Conservation (phyloP, 257 asterid genomes). For the Sherardia arvensis region DNA sequence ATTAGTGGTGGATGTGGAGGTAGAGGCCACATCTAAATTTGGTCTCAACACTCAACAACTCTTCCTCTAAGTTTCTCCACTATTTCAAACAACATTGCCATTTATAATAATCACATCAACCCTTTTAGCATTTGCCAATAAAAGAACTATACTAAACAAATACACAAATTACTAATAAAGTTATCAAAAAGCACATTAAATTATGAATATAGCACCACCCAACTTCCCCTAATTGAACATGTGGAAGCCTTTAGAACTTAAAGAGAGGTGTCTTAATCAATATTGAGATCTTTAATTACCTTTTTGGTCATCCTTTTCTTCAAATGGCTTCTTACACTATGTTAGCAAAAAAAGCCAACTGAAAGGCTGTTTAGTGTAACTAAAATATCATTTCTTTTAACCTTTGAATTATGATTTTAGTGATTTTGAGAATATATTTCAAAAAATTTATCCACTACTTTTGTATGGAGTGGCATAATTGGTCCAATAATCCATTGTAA, state of each 20-base stretch:
- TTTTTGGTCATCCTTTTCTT: background rate
- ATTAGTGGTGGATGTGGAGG: background rate
- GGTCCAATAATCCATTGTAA: too few relatives aligned
- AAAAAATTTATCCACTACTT: background rate
- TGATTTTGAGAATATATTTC: too few relatives aligned
- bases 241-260: background rate
- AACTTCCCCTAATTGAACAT: background rate
- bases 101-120: slow-evolving; percentile 1
- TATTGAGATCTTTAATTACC: background rate
- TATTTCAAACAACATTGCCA: background rate
- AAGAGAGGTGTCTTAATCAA: background rate
- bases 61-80: background rate
- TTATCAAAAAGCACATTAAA: background rate
- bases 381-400: too few relatives aligned
- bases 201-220: background rate
- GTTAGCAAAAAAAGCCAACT: background rate
- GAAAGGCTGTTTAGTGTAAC: too few relatives aligned
- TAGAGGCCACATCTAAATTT: background rate
- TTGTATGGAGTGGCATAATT: too few relatives aligned
- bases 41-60: background rate
- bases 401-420: too few relatives aligned
- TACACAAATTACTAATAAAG: background rate
- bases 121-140: background rate
- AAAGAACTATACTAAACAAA: background rate
- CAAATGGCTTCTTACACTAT: background rate